Evolutionary conservation across 164 flowering plant genomes (phyloP), one percentile per base, ranked within the genome.

Genomic region (Aristolochia fimbriata): DNA sequence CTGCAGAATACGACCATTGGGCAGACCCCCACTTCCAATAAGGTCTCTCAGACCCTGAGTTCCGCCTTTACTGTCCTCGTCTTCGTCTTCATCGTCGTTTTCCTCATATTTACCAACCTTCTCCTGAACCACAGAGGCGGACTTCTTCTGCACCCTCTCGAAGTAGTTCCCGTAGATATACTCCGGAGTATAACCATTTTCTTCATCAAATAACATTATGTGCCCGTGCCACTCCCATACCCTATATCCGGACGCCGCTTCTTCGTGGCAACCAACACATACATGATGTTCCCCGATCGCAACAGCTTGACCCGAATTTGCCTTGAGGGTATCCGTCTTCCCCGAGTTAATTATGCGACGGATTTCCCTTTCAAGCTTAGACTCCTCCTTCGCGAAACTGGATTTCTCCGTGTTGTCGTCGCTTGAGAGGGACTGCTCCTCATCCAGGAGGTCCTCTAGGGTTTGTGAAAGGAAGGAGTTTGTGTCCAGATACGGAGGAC

Each of bases 211-310:
- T 64, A 88, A 58, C 96, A 88, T 85, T 3, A 93, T 78, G 66
- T 88, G 97, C 9, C 99, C 97, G 55, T 90, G 99, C 99, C 99
- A 93, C 74, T 90, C 97, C 99, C 99, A 93, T 0, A 88, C 97
- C 56, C 99, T 81, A 48, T 88, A 90, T 61, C 83, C 95, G 27
- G 86, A 80, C 0, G 70, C 91, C 6, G 51, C 53, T 14, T 89
- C 91, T 57, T 81, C 80, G 27, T 83, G 96, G 64, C 72, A 83
- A 27, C 88, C 90, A 49, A 93, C 84, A 52, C 99, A 93, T 12
- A 93, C 71, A 65, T 93, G 81, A 67, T 88, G 92, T 2, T 90
- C 96, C 4, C 87, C 85, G 30, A 93, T 62, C 22, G 90, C 61
- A 6, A 90, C 89, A 4, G 96, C 92, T 65, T 93, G 91, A 15